Conservation (phyloP, 306 rosid genomes). For the Casuarina cunninghamiana region DNA sequence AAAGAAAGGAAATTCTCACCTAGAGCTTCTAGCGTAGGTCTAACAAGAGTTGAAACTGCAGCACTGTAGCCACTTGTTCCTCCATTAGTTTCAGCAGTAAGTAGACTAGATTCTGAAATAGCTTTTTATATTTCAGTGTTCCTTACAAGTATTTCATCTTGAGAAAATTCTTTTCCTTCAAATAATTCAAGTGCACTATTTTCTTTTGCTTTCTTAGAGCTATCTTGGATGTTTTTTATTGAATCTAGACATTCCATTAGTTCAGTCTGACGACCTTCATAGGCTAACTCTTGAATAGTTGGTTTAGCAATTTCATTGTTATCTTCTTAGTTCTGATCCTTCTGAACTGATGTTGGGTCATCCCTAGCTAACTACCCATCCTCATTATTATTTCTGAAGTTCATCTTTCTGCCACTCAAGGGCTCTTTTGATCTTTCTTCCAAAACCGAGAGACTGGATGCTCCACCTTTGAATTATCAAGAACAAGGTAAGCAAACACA, state of each 20-base stretch:
- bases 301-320: not conserved
- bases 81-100: not conserved
- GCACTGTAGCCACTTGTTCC: not conserved
- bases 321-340: conserved; percentile 12
- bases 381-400: conserved; percentile 1
- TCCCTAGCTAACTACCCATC: conserved; percentile 8
- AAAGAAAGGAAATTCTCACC: conserved; percentile 8
- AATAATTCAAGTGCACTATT: not conserved
- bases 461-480: conserved; percentile 11
- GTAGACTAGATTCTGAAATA: not conserved
- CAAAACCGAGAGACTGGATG: conserved; percentile 4
- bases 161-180: conserved; percentile 8
- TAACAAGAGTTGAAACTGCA: not conserved
- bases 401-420: not conserved
- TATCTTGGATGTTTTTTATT: not conserved
- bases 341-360: conserved; percentile 2
- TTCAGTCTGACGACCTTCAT: conserved; percentile 1
- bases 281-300: not conserved
- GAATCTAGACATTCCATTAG: not conserved
- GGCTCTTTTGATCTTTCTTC: conserved; percentile 10
- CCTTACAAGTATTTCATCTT: not conserved
- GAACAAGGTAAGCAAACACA: not conserved
- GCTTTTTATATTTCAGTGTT: not conserved
- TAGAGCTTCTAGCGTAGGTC: not conserved
- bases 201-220: not conserved